Evolutionary conservation across 2,329 filamentous ascomycete genomes (phyloP), one percentile per base, ranked within the genome.

Genomic region (Talaromyces sp.): DNA sequence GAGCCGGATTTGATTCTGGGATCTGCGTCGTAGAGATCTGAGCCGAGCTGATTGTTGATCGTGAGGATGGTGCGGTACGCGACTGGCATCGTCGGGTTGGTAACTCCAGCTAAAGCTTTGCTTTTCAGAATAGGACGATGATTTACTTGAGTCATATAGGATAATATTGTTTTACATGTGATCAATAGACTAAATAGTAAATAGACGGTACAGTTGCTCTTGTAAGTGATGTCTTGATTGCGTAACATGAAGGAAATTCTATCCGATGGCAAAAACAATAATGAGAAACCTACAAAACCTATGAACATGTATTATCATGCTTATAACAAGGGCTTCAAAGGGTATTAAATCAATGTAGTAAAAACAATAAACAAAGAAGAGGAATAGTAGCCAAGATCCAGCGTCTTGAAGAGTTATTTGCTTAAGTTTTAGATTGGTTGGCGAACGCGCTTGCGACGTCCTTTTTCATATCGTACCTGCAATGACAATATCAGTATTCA

Each of bases 401-500:
- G 50, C 3, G 17, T 19, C 15, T 54, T 13, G 35, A 19, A 22
- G 31, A 19, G 50, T 35, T 25, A 37, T 3, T 22, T 17, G 33
- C 31, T 56, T 56, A 56, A 8, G 39, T 56, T 22, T 56, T 17
- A 27, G 37, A 5, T 17, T n/a, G 54, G 11, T 35, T 27, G n/a
- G 81, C 80, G 17, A 84, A 68, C 66, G 78, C 77, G 72, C 86
- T 81, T 63, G 85, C 83, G 9, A 86, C 74, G 66, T 87, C 84
- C 62, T 78, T 79, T 70, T 85, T 82, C 84, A 88, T 86, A 69
- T 88, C 84, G 67, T 88, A 87, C 15, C 83, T 85, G 62, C 37
- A 49, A 10, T 6, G 33, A 31, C 50, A 37, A 67, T 27, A 49
- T 67, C 11, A 49, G 45, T 31, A 50, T 3, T 6, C 35, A 66